Evolutionary conservation across 768 basidiomycete species (phyloP).

Genomic region (Rhodotorula sphaerocarpa): DNA sequence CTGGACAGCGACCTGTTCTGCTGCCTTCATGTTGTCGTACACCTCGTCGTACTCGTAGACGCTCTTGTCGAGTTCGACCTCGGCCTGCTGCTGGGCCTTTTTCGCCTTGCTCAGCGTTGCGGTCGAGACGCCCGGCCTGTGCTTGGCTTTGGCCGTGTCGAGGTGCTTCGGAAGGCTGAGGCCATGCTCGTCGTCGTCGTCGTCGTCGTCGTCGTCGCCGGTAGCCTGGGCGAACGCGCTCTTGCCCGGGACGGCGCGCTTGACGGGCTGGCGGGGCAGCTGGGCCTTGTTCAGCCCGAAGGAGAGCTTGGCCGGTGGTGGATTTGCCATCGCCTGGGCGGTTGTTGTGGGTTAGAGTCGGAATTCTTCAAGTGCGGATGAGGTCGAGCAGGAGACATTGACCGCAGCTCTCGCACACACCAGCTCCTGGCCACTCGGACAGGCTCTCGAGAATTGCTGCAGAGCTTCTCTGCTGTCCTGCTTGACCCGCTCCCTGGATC

Average conservation of each 20-base stretch:
- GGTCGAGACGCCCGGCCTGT: conserved; percentile 13
- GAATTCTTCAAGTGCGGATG: too few species aligned
- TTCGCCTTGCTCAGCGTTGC: conserved; percentile 27
- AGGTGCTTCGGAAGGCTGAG: neutral
- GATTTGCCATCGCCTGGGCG: too few species aligned
- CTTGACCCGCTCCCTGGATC: too few species aligned
- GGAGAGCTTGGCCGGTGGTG: conserved; percentile 59
- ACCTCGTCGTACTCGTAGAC: conserved; percentile 95
- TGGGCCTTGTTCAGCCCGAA: conserved; percentile 57
- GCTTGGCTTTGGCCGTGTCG: neutral
- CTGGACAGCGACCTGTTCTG: conserved; percentile 63
- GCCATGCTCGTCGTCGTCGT: neutral
- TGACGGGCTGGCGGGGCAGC: conserved; percentile 40
- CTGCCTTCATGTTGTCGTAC: conserved; percentile 90
- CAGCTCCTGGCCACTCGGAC: too few species aligned
- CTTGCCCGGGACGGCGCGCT: conserved; percentile 50
- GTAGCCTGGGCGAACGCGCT: conserved; percentile 43
- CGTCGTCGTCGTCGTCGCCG: conserved; percentile 46
- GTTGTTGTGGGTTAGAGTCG: conserved; percentile 1
- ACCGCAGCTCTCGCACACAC: too few species aligned
- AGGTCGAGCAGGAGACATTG: too few species aligned
- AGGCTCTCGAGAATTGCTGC: too few species aligned
- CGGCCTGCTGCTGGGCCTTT: conserved; percentile 60
- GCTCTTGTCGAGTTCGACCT: conserved; percentile 66
- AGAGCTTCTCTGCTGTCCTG: too few species aligned